Base-by-base conservation (phyloP, 148 eudicot species). In the Polygonum maritimum region DNA sequence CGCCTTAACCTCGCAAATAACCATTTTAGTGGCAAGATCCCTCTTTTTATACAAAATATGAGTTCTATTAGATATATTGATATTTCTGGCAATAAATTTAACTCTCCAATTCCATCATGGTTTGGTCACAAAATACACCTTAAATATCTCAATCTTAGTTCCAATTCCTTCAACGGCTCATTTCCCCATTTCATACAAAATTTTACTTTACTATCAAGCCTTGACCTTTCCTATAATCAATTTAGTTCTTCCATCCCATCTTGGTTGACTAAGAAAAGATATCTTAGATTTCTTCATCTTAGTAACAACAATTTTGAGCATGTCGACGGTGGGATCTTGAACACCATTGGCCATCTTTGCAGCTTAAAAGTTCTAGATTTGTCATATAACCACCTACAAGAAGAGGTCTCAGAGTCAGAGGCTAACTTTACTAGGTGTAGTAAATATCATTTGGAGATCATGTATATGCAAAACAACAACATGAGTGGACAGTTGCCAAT, bases 31-130 rank as follows among this genome's bases (percentile, higher is more conserved):
- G 83, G 76, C 21, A 3, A n/a, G 3, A 51, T 83, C 7, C 80
- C 83, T 3, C 13, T 21, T 2, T 31, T 69, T 22, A 75, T 80
- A 22, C 80, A 78, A 60, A 45, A 16, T 12, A 8, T 80, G 76
- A 80, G 71, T n/a, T 48, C 76, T 2, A 55, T 82, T 21, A 40
- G 69, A 7, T 57, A 74, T 2, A 82, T 77, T 18, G 83, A 80
- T 21, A 40, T 83, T 15, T 83, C 83, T 9, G 1, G 10, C 0
- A 83, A 83, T 22, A 1, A 44, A 7, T 72, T 39, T 47, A 38
- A 10, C 13, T 44, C 52, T 72, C 19, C 38, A n/a, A 13, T 72
- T 48, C 75, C 75, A 48, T 72, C 51, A 41, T 72, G 75, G 75
- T n/a, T 72, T 16, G 40, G 75, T 6, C 39, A 18, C 48, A 72